Evolutionary conservation across 2,329 filamentous ascomycete genomes (phyloP).

Genomic region (Ophiostoma piceae): DNA sequence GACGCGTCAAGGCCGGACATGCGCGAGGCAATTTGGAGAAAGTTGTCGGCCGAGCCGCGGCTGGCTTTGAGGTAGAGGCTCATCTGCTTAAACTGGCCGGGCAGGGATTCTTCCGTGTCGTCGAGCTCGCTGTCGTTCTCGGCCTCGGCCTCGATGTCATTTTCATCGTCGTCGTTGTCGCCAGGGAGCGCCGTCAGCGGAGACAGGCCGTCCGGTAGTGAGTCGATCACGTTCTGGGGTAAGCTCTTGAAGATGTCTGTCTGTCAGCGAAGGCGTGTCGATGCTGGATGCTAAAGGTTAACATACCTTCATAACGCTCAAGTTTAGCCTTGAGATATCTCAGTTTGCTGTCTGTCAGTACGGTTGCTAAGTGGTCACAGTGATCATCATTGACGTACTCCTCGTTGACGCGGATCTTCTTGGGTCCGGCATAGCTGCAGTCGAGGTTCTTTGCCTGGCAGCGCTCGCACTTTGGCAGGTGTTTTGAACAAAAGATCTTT

Average conservation of each 20-base stretch:
- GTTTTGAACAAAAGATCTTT: slow-evolving; percentile 27
- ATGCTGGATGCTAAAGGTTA: background rate
- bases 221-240: background rate
- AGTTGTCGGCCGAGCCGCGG: slow-evolving; percentile 38
- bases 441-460: slow-evolving; percentile 22
- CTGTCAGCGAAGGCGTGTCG: background rate
- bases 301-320: slow-evolving; percentile 23
- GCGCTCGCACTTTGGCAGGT: slow-evolving; percentile 24
- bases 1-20: slow-evolving; percentile 30
- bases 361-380: background rate
- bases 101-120: slow-evolving; percentile 15
- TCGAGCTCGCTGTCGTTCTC: slow-evolving; percentile 8
- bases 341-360: slow-evolving; percentile 21
- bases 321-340: slow-evolving; percentile 23
- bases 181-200: background rate
- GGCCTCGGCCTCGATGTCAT: slow-evolving; percentile 9
- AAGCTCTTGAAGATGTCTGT: slow-evolving; percentile 23
- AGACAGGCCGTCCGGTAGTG: background rate
- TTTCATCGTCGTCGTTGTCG: background rate
- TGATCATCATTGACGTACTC: slow-evolving; percentile 17
- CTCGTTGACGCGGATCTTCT: slow-evolving; percentile 26
- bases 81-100: slow-evolving; percentile 24
- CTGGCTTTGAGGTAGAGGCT: slow-evolving; percentile 32
- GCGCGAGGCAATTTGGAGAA: slow-evolving; percentile 36
- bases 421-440: slow-evolving; percentile 25